Evolutionary conservation across 768 basidiomycete species (phyloP), one percentile per base, ranked within the genome.

Genomic region (Russula olivacea): DNA sequence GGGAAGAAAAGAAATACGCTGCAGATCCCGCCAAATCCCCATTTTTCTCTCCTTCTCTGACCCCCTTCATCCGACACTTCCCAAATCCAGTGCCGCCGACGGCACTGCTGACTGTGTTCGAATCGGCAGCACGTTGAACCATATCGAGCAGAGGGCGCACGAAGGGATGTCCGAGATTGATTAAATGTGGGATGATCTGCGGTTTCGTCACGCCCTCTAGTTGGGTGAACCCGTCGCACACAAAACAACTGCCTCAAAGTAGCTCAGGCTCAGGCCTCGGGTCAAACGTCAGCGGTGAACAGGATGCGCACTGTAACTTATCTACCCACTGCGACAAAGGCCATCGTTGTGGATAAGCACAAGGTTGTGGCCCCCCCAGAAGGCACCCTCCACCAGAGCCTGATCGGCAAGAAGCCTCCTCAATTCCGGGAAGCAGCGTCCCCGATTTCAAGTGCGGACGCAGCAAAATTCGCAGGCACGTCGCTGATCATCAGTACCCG

Each of bases 121-220:
- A 63, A 63, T 63, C 61, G 43, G 56, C 56, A 58, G 23, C 45
- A 38, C 36, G 3, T 25, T 32, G 50, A 58, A 43, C 57, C 25
- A 63, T 53, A 63, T 63, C 56, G 61, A 58, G 61, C 43, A 14
- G 49, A 53, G 56, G 51, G 51, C 36, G 51, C 30, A 57, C 51
- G 56, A 63, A 63, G 51, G 11, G 21, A 45, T 19, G 32, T 51
- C 61, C 61, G 61, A 62, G 50, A 49, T 63, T 63, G 61, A 63
- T 63, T 63, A 58, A 58, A 58, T 63, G 50, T 47, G 25, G 51
- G 51, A 53, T 63, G 61, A 63, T 63, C 61, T 63, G 61, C 61
- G 51, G 17, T 21, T 43, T 38, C 40, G 11, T 51, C 38, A 34
- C 43, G 28, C 54, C 41, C 19, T 49, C 61, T 17, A 25, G 59